Evolutionary conservation across 2,329 filamentous ascomycete species (phyloP).

Genomic region (Talaromyces rugulosus): DNA sequence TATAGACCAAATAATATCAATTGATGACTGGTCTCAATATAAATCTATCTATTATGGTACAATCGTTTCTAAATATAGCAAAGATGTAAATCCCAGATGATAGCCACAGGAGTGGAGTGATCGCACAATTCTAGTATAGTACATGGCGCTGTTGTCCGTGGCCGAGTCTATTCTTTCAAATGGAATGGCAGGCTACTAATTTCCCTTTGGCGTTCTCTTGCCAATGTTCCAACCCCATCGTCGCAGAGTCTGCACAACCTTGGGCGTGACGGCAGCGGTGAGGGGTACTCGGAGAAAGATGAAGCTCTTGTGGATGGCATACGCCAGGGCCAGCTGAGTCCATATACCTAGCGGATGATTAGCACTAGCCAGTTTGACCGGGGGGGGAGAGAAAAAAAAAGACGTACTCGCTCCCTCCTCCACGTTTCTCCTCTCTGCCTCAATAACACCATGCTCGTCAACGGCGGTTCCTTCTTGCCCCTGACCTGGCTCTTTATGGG

Average conservation of each 20-base stretch:
- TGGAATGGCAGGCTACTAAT: not conserved
- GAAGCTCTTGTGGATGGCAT: conserved; percentile 96
- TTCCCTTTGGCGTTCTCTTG: conserved; percentile 56
- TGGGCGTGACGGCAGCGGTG: conserved; percentile 84
- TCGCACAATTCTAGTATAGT: not conserved
- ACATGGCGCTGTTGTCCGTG: not conserved
- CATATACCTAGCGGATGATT: conserved; percentile 51
- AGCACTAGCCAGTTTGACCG: conserved; percentile 4
- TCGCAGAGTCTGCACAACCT: conserved; percentile 83
- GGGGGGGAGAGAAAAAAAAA: not conserved
- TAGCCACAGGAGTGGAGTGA: not conserved
- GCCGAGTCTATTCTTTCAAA: not conserved
- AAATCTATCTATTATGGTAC: not conserved
- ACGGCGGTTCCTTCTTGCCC: conserved; percentile 20
- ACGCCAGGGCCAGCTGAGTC: conserved; percentile 89
- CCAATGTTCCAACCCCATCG: conserved; percentile 95
- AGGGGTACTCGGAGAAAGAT: conserved; percentile 94
- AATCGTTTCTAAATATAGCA: not conserved
- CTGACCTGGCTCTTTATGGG: conserved; percentile 11
- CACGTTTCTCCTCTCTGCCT: conserved; percentile 58
- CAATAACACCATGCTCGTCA: conserved; percentile 50
- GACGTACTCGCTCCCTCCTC: conserved; percentile 70
- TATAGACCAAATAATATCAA: not conserved
- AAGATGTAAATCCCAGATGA: not conserved
- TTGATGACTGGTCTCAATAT: not conserved